These are phyloP conservation scores for Sarcodon sp. DNA, from an alignment of 768 basidiomycete genomes.

Conservation along the genomic window DNA sequence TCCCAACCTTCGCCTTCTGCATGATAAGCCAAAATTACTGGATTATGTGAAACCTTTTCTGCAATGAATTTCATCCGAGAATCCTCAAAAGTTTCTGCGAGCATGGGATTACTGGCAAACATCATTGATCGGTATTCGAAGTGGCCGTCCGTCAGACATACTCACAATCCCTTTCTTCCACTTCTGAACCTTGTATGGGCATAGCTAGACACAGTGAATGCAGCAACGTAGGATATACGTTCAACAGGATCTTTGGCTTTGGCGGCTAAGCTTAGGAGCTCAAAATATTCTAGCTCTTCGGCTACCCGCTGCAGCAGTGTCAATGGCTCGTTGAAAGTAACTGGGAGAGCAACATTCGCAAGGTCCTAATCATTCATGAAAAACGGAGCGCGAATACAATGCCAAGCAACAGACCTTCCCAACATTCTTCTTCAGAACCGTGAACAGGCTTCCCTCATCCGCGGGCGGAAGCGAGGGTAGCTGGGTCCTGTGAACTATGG, in stretches of 20 bases:
- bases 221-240: slow-evolving; percentile 65
- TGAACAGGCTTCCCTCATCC: slow-evolving; percentile 75
- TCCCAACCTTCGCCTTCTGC: slow-evolving; percentile 74
- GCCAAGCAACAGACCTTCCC: slow-evolving; percentile 46
- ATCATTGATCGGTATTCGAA: neutral
- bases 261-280: slow-evolving; percentile 56
- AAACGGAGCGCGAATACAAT: slow-evolving; percentile 1
- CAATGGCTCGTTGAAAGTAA: slow-evolving; percentile 83
- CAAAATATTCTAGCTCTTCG: slow-evolving; percentile 74
- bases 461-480: slow-evolving; percentile 48
- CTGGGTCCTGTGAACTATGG: slow-evolving; percentile 34
- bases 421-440: slow-evolving; percentile 78
- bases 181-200: slow-evolving; percentile 70
- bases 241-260: slow-evolving; percentile 43
- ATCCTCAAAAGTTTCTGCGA: slow-evolving; percentile 84
- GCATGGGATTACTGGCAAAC: slow-evolving; percentile 62
- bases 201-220: slow-evolving; percentile 78
- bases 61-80: slow-evolving; percentile 69
- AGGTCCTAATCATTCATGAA: slow-evolving; percentile 40
- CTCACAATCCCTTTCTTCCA: slow-evolving; percentile 82
- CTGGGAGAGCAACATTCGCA: slow-evolving; percentile 74
- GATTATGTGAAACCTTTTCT: slow-evolving; percentile 82
- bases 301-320: slow-evolving; percentile 72
- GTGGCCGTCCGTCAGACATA: slow-evolving; percentile 6
- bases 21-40: slow-evolving; percentile 76